Percentiles rank a stretch among this genome's conserved stretches.
Evolutionary conservation across 2,329 filamentous ascomycete genomes (phyloP).

Genomic region (Alternaria longipes): DNA sequence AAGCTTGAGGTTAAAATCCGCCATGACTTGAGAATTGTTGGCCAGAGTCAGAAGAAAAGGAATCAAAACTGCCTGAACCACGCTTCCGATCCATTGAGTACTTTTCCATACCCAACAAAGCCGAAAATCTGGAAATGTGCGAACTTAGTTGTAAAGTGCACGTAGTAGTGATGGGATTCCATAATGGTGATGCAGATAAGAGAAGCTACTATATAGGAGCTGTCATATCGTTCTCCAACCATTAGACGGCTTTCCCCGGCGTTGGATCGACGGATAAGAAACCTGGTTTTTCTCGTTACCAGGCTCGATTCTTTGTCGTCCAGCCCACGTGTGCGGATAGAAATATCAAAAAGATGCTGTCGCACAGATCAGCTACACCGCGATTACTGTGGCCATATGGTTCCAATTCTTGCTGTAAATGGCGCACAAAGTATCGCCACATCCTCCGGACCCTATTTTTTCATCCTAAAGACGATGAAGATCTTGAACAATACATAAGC

Average conservation of each 20-base stretch:
- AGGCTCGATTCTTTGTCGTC: not conserved
- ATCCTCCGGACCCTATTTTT: not conserved
- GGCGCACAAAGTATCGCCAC: not conserved
- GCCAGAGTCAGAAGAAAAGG: not conserved
- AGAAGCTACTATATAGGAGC: not conserved
- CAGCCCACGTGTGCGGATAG: rapidly evolving
- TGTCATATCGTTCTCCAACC: not conserved
- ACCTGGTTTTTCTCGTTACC: not conserved
- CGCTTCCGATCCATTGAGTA: not conserved
- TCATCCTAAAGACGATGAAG: not conserved
- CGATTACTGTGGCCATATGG: not conserved
- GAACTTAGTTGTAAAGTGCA: not conserved
- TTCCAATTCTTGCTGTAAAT: not conserved
- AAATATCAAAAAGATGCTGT: not conserved
- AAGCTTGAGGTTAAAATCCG: not conserved
- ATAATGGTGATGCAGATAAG: not conserved
- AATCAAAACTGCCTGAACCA: not conserved
- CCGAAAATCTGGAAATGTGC: not conserved
- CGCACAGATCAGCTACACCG: not conserved
- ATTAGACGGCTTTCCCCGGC: not conserved
- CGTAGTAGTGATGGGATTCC: not conserved
- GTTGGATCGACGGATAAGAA: not conserved
- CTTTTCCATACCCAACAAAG: too few species aligned
- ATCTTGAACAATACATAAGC: not conserved
- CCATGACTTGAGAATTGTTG: not conserved